These are phyloP conservation scores for Myriosclerotinia scirpicola DNA, from an alignment of 2,329 filamentous ascomycete species.

Conservation along the genomic window DNA sequence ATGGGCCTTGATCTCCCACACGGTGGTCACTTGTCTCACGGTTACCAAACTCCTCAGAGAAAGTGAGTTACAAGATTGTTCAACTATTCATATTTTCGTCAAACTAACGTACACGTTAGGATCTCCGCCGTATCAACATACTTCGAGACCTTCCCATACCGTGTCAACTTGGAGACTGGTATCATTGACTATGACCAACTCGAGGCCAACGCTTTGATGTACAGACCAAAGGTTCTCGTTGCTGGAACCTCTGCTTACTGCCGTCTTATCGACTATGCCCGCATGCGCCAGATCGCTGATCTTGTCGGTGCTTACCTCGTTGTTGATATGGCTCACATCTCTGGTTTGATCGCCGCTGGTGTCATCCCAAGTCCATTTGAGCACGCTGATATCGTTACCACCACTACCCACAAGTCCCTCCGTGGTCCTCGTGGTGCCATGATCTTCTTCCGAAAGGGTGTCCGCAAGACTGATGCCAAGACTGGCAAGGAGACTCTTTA, in stretches of 20 bases:
- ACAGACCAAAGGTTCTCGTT: constrained; percentile 93
- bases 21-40: constrained; percentile 93
- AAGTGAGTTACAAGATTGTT: constrained; percentile 58
- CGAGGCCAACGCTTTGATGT: constrained; percentile 85
- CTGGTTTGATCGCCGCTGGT: constrained; percentile 86
- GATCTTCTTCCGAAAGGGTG: constrained; percentile 97
- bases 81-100: neutral
- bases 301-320: constrained; percentile 91
- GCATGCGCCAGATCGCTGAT: constrained; percentile 95
- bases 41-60: constrained; percentile 92
- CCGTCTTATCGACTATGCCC: constrained; percentile 92
- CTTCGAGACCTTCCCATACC: constrained; percentile 98
- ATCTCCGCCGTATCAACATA: constrained; percentile 98
- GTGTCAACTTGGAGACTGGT: constrained; percentile 83
- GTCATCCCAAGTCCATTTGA: constrained; percentile 93
- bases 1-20: constrained; percentile 98
- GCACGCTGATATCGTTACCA: constrained; percentile 92
- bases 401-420: constrained; percentile 96
- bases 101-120: constrained; percentile 44
- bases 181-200: constrained; percentile 96
- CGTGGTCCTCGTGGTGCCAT: constrained; percentile 93
- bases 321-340: constrained; percentile 98
- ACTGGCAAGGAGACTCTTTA: constrained; percentile 75
- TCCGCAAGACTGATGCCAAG: constrained; percentile 78
- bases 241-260: constrained; percentile 98